Conservation (phyloP, 2,329 filamentous ascomycete species). For the Aspergillus arachidicola region DNA sequence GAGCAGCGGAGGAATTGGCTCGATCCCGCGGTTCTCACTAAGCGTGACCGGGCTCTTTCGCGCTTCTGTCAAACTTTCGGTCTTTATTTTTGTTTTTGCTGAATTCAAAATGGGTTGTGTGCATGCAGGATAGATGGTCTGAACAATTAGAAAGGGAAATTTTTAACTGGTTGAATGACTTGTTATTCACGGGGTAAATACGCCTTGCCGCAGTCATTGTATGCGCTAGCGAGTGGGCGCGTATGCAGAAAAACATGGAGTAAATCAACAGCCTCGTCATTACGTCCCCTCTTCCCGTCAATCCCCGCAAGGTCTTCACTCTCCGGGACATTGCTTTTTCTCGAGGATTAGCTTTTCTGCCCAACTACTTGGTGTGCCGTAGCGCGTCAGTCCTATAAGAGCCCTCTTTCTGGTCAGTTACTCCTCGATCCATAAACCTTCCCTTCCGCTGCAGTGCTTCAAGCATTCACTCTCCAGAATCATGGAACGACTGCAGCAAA, state of each 20-base stretch:
- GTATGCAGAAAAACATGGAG: neutral
- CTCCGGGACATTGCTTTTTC: neutral
- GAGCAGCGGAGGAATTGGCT: constrained; percentile 29
- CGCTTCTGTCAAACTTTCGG: neutral
- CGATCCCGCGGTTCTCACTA: constrained; percentile 18
- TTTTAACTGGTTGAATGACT: neutral
- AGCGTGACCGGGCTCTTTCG: neutral
- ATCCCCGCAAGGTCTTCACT: neutral
- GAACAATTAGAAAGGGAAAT: neutral
- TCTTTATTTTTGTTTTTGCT: neutral
- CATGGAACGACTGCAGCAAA: neutral
- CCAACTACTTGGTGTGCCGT: neutral
- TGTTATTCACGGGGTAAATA: neutral
- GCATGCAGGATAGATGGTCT: neutral
- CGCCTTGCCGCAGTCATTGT: neutral
- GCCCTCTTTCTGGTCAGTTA: neutral
- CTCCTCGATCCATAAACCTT: neutral
- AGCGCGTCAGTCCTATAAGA: neutral
- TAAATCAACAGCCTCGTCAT: neutral
- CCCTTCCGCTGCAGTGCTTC: neutral
- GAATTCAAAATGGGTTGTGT: neutral
- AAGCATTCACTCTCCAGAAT: neutral
- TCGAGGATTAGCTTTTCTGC: neutral
- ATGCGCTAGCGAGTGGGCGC: neutral
- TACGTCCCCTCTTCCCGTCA: neutral